Evolutionary conservation across 2,329 filamentous ascomycete genomes (phyloP).

Genomic region (Aspergillus tubingensis): DNA sequence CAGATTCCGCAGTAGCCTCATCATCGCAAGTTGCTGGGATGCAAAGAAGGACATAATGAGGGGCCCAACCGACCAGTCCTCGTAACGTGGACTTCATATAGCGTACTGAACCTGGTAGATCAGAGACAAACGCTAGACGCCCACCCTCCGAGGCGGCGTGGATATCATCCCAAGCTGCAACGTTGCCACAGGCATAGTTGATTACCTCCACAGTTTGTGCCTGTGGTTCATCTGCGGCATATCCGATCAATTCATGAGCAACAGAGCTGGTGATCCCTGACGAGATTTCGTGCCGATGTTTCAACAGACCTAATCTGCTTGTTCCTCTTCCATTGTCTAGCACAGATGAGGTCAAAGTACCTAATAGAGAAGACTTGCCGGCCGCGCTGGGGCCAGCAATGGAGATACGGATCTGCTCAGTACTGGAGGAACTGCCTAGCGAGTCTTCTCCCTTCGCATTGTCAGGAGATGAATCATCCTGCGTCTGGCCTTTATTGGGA

Average conservation of each 20-base stretch:
- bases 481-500: background rate
- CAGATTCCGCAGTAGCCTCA: slow-evolving; percentile 41
- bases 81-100: slow-evolving; percentile 87
- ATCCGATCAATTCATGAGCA: slow-evolving; percentile 90
- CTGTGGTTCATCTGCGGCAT: slow-evolving; percentile 48
- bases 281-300: slow-evolving; percentile 88
- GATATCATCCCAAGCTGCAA: slow-evolving; percentile 92
- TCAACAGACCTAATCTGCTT: slow-evolving; percentile 82
- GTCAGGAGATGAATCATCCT: slow-evolving; percentile 1
- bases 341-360: slow-evolving; percentile 82
- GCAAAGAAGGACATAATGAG: slow-evolving; percentile 89
- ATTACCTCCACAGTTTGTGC: slow-evolving; percentile 55
- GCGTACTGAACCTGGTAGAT: slow-evolving; percentile 87
- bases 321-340: slow-evolving; percentile 91
- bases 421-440: slow-evolving; percentile 48
- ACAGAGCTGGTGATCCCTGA: slow-evolving; percentile 94
- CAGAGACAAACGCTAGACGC: slow-evolving; percentile 82
- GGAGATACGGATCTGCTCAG: slow-evolving; percentile 80
- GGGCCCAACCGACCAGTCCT: slow-evolving; percentile 91
- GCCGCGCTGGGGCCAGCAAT: slow-evolving; percentile 86
- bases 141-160: slow-evolving; percentile 73
- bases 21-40: slow-evolving; percentile 73
- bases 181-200: slow-evolving; percentile 83
- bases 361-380: slow-evolving; percentile 88
- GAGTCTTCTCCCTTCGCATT: slow-evolving; percentile 9